Percentiles rank a stretch among this genome's conserved stretches.
These are phyloP conservation scores for Eucalyptus coolabah DNA, from an alignment of 345 rosid genomes.

Conservation along the genomic window DNA sequence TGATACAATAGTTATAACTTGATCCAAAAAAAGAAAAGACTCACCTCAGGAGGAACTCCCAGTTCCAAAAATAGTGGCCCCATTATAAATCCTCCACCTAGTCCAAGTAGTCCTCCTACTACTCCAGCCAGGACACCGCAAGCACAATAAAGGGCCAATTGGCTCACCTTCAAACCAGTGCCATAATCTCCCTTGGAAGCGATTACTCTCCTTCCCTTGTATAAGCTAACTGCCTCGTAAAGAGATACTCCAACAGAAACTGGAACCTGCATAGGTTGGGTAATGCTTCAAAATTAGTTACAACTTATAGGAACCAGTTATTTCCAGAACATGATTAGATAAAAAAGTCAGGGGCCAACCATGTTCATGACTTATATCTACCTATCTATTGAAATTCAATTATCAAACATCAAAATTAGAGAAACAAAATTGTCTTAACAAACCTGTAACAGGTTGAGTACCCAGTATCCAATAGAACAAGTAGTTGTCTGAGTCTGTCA, in stretches of 20 bases:
- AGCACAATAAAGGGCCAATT: constrained; percentile 41
- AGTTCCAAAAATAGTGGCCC: constrained; percentile 72
- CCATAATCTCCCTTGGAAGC: constrained; percentile 47
- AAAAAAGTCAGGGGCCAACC: background rate
- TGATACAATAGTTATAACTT: background rate
- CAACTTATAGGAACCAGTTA: background rate
- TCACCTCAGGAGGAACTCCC: constrained; percentile 72
- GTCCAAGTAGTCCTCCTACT: constrained; percentile 72
- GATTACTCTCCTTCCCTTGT: constrained; percentile 51
- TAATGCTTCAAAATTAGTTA: background rate
- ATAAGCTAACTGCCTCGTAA: constrained; percentile 55
- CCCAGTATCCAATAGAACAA: constrained; percentile 60
- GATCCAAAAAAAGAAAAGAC: background rate
- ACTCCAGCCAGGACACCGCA: constrained; percentile 57
- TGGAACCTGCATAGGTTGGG: constrained; percentile 29
- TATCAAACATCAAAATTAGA: background rate
- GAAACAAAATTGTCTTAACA: background rate
- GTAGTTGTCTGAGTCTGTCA: constrained; percentile 36
- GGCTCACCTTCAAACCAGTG: constrained; percentile 18
- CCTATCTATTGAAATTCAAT: background rate
- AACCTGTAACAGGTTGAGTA: constrained; percentile 57
- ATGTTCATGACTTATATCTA: background rate
- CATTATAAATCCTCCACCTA: constrained; percentile 80
- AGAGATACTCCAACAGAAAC: constrained; percentile 55
- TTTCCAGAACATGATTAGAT: background rate